Conservation (phyloP, 2,329 filamentous ascomycete species). For the Xylaria digitata region DNA sequence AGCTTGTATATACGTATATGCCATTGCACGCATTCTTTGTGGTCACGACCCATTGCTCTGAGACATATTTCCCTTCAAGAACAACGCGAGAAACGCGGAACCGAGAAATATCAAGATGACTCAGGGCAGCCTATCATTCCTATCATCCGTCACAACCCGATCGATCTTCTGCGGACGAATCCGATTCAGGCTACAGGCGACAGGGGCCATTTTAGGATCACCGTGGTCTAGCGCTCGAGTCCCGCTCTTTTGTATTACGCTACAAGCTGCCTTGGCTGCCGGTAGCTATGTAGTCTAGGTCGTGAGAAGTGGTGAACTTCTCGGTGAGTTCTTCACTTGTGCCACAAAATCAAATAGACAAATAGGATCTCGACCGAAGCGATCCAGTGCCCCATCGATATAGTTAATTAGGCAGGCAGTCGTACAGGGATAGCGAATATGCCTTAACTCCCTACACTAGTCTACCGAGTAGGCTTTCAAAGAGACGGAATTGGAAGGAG, state of each 20-base stretch:
- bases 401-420: neutral
- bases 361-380: constrained; percentile 1
- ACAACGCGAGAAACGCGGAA: constrained; percentile 8
- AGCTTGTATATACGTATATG: neutral
- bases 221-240: constrained; percentile 7
- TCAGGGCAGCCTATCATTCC: constrained; percentile 8
- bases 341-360: constrained; percentile 3
- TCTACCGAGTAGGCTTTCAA: neutral
- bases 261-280: constrained; percentile 7
- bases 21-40: constrained; percentile 16
- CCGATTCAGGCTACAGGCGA: constrained; percentile 8
- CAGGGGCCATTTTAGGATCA: constrained; percentile 15
- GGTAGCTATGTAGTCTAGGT: neutral
- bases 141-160: constrained; percentile 26
- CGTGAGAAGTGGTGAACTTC: neutral
- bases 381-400: neutral
- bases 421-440: constrained; percentile 14
- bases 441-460: neutral
- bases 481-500: neutral
- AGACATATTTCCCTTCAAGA: constrained; percentile 18
- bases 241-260: constrained; percentile 4
- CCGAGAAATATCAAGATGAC: constrained; percentile 19
- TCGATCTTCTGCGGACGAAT: constrained; percentile 22
- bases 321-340: constrained; percentile 1
- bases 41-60: constrained; percentile 8